A percentile compares a stretch with the other conserved stretches of the same genome.
Conservation (phyloP, 1,139 yeast genomes). For the Starmera stellimalicola region DNA sequence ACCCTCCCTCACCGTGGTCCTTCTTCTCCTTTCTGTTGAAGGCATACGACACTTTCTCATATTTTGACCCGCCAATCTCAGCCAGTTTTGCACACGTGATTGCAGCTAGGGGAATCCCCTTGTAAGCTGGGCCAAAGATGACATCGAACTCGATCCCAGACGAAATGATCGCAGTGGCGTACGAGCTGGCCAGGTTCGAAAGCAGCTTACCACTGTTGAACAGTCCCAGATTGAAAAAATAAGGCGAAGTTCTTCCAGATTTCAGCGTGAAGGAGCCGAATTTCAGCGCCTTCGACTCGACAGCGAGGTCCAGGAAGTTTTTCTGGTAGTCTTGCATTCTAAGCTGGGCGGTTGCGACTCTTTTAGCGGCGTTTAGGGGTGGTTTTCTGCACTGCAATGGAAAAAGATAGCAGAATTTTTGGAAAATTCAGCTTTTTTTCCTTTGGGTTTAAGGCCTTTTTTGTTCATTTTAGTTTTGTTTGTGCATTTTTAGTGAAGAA, state of each 20-base stretch:
- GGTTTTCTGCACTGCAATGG: background rate
- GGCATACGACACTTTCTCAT: conserved; percentile 55
- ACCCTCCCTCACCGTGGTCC: conserved; percentile 98
- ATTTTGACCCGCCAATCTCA: conserved; percentile 76
- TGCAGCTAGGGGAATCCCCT: conserved; percentile 94
- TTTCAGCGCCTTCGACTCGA: conserved; percentile 70
- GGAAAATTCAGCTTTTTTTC: background rate
- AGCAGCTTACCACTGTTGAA: conserved; percentile 76
- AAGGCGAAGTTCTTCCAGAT: conserved; percentile 91
- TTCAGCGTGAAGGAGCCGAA: conserved; percentile 87
- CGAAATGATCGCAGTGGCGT: conserved; percentile 78
- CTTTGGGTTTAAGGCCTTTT: too few species aligned
- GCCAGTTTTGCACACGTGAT: conserved; percentile 86
- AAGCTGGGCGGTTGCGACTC: too few species aligned
- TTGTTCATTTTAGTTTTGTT: too few species aligned
- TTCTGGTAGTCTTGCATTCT: conserved; percentile 43
- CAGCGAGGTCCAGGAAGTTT: conserved; percentile 69
- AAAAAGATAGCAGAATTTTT: background rate
- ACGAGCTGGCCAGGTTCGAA: conserved; percentile 74
- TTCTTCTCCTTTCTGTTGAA: conserved; percentile 89
- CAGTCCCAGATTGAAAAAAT: conserved; percentile 89
- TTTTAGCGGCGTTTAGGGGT: background rate
- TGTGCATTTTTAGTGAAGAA: too few species aligned
- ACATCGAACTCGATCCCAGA: conserved; percentile 81
- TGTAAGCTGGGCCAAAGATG: conserved; percentile 94